These are phyloP conservation scores for Syzygium jambos DNA, from an alignment of 345 rosid genomes.

Conservation along the genomic window DNA sequence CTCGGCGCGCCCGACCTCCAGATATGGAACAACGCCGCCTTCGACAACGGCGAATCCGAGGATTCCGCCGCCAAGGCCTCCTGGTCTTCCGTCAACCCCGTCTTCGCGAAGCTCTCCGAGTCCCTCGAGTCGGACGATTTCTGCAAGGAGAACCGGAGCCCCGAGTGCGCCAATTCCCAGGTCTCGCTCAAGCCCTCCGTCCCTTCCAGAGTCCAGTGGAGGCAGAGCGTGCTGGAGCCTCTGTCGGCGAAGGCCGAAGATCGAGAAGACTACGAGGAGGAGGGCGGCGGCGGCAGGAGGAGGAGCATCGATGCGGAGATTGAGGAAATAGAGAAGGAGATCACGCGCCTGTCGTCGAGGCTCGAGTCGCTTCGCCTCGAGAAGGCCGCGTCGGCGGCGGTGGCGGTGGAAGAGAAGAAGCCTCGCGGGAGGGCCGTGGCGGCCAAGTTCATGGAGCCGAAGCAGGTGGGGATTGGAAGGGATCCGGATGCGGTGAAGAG, in stretches of 20 bases:
- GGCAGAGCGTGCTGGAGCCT: slow-evolving; percentile 6
- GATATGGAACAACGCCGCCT: slow-evolving; percentile 90
- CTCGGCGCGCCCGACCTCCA: slow-evolving; percentile 46
- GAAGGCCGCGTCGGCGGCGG: slow-evolving; percentile 42
- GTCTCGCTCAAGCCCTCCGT: neutral
- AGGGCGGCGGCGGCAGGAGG: neutral
- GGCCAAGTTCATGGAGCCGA: slow-evolving; percentile 80
- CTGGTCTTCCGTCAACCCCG: slow-evolving; percentile 30
- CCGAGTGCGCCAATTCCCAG: slow-evolving; percentile 17
- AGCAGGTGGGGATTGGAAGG: slow-evolving; percentile 19
- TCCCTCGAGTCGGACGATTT: slow-evolving; percentile 46
- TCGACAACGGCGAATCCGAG: slow-evolving; percentile 64
- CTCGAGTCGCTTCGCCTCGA: slow-evolving; percentile 69
- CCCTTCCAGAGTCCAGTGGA: slow-evolving; percentile 21
- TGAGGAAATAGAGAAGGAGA: slow-evolving; percentile 74
- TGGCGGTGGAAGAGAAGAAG: slow-evolving; percentile 23
- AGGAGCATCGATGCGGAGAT: slow-evolving; percentile 71
- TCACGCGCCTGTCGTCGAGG: slow-evolving; percentile 46
- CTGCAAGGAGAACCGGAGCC: slow-evolving; percentile 51
- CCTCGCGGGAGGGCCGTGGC: slow-evolving; percentile 49
- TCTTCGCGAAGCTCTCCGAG: slow-evolving; percentile 22
- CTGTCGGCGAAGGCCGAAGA: slow-evolving; percentile 18
- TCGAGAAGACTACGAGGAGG: slow-evolving; percentile 15
- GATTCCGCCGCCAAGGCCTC: slow-evolving; percentile 28
- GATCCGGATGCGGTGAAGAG: slow-evolving; percentile 6